phyloP scores from a whole-genome alignment of 2,329 filamentous ascomycete genomes.

The Xylariales sp. region DNA sequence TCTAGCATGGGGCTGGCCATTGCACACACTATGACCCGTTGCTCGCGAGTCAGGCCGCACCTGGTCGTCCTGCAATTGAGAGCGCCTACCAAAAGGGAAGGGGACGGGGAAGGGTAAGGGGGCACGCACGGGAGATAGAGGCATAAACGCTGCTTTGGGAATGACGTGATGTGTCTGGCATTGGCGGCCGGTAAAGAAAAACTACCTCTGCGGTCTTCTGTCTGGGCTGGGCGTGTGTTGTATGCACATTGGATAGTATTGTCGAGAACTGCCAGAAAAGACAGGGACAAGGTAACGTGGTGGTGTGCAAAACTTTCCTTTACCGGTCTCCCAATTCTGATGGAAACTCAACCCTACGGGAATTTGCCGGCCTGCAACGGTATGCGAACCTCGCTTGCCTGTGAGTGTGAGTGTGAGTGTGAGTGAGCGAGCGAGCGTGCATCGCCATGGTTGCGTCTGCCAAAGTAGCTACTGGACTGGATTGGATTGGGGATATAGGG shows the following conservation, averaged over 20 bases:
- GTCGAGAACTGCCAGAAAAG: slow-evolving; percentile 3
- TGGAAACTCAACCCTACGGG: neutral
- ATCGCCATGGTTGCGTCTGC: too few species aligned
- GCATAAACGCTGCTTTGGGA: too few species aligned
- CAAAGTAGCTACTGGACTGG: too few species aligned
- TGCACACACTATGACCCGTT: too few species aligned
- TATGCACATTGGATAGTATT: too few species aligned
- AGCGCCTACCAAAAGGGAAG: neutral
- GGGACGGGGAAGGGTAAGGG: neutral
- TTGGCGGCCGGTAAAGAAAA: too few species aligned
- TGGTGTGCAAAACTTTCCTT: neutral
- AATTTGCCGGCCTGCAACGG: slow-evolving; percentile 4
- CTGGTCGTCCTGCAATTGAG: neutral
- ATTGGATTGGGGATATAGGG: neutral
- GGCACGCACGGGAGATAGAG: neutral
- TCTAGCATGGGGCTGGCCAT: too few species aligned
- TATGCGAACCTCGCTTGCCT: neutral
- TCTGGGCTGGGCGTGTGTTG: too few species aligned
- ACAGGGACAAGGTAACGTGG: neutral
- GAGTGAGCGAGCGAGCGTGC: too few species aligned
- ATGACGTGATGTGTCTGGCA: too few species aligned
- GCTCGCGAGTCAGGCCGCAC: neutral
- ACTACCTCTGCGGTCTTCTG: too few species aligned
- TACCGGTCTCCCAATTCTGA: neutral
- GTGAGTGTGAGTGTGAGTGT: too few species aligned